phyloP scores from a whole-genome alignment of 192 early-diverging fungal genomes.

The Entomortierella lignicola region DNA sequence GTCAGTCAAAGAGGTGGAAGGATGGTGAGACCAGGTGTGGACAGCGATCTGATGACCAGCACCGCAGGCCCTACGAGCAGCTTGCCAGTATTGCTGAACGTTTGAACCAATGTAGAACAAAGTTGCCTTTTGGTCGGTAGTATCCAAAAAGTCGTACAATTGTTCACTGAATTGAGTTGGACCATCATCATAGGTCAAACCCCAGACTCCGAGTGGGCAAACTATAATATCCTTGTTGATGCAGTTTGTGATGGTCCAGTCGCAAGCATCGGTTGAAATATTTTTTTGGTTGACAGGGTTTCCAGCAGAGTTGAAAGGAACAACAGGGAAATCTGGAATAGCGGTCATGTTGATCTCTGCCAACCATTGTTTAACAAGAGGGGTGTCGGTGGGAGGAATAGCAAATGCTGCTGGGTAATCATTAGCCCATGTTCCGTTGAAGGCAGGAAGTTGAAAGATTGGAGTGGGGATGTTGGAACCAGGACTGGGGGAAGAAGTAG shows the following conservation, averaged over 20 bases:
- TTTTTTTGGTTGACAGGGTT: constrained; percentile 5
- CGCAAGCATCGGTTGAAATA: constrained; percentile 42
- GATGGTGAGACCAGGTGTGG: constrained; percentile 68
- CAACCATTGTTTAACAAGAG: constrained; percentile 39
- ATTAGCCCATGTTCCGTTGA: constrained; percentile 20
- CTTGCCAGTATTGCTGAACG: constrained; percentile 54
- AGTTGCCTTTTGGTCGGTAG: constrained; percentile 59
- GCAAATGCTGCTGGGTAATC: constrained; percentile 8
- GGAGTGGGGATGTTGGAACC: not conserved
- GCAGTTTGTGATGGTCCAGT: constrained; percentile 58
- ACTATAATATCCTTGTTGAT: constrained; percentile 49
- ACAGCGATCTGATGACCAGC: constrained; percentile 44
- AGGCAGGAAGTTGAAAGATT: constrained; percentile 29
- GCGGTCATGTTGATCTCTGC: constrained; percentile 28
- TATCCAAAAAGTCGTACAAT: constrained; percentile 62
- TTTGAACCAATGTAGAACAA: constrained; percentile 63
- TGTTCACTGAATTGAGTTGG: constrained; percentile 52
- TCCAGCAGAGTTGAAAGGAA: constrained; percentile 26
- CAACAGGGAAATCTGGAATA: constrained; percentile 24
- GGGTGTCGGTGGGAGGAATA: constrained; percentile 34
- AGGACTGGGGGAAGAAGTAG: not conserved
- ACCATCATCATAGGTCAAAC: constrained; percentile 60
- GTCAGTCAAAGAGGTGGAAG: constrained; percentile 68
- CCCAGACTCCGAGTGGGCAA: constrained; percentile 62
- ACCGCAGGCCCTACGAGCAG: constrained; percentile 54